Evolutionary conservation across 148 eudicot species (phyloP), one percentile per base, ranked within the genome.

Genomic region (Silene uniflora): DNA sequence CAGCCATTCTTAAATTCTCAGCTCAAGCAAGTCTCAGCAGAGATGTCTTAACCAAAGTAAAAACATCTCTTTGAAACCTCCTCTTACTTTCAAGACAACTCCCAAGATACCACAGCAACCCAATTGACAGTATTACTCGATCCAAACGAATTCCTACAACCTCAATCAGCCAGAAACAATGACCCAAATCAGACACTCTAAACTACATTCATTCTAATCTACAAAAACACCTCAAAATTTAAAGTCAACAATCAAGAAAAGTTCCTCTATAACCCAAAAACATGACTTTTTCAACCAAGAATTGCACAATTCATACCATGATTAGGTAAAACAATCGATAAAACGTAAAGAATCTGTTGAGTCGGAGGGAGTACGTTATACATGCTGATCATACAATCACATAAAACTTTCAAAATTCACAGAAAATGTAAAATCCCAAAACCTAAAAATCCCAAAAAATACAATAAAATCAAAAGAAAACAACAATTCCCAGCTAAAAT

Each of bases 1-100:
- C 62, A 35, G 96, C 80, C 94, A 89, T 89, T 77, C 79, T 76
- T 61, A 60, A 14, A 62, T 62, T 49, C 70, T 59, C 70, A 75
- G 71, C 69, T 83, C 84, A 78, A 81, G 56, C 47, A 71, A 72
- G 52, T 68, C 77, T 42, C 69, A 17, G 39, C 32, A 64, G 69
- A 80, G 78, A 77, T 75, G 75, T 72, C 71, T 67, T 74, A 62
- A 62, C 65, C 68, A 70, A 70, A 72, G 69, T 65, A 68, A 73
- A 32, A 46, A 54, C 46, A 54, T 27, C 78, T 69, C 61, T n/a
- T 46, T 27, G 19, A 22, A 54, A 14, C 71, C 12, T 47, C 71
- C 39, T 14, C n/a, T 17, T 17, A 66, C 61, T 68, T 49, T 54
- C 39, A 64, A 73, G 46, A 79, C 46, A 10, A 67, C 19, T 49